Conservation (phyloP, 208 protist genomes). For the Crithidia sp. region DNA sequence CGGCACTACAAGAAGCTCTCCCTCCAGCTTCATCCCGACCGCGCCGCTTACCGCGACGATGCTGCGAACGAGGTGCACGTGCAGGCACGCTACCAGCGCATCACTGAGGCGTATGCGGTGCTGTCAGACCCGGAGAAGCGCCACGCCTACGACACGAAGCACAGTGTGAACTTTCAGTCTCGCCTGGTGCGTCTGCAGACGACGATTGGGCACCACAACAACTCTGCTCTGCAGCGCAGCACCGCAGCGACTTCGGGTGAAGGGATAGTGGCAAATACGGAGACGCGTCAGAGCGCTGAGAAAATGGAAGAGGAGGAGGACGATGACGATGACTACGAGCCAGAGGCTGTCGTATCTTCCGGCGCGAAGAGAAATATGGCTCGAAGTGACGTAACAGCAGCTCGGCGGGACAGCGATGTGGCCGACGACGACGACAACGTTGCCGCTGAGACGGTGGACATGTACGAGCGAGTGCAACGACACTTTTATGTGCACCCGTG, state of each 20-base stretch:
- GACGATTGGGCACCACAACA: slow-evolving; percentile 49
- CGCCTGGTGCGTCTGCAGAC: slow-evolving; percentile 43
- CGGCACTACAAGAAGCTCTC: slow-evolving; percentile 72
- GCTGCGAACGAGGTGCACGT: slow-evolving; percentile 28
- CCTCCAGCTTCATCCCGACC: slow-evolving; percentile 79
- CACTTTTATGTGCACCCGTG: slow-evolving; percentile 9
- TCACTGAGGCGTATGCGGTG: slow-evolving; percentile 77
- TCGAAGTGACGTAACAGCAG: neutral
- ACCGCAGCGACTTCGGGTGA: neutral
- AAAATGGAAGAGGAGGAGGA: neutral
- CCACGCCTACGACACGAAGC: slow-evolving; percentile 67
- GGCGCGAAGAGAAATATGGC: neutral
- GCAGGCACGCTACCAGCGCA: slow-evolving; percentile 58
- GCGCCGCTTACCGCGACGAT: slow-evolving; percentile 60
- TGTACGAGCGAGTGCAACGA: neutral
- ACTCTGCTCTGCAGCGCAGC: slow-evolving; percentile 13
- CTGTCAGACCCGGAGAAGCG: slow-evolving; percentile 71
- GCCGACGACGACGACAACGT: neutral
- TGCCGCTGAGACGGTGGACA: neutral
- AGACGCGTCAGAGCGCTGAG: too few species aligned
- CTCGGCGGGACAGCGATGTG: neutral
- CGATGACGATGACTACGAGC: slow-evolving; percentile 34
- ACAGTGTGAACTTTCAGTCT: slow-evolving; percentile 76
- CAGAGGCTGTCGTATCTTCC: neutral
- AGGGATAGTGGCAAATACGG: too few species aligned